Evolutionary conservation across 1,284 basidiomycete genomes (phyloP), one percentile per base, ranked within the genome.

Genomic region (Apiotrichum laibachii): DNA sequence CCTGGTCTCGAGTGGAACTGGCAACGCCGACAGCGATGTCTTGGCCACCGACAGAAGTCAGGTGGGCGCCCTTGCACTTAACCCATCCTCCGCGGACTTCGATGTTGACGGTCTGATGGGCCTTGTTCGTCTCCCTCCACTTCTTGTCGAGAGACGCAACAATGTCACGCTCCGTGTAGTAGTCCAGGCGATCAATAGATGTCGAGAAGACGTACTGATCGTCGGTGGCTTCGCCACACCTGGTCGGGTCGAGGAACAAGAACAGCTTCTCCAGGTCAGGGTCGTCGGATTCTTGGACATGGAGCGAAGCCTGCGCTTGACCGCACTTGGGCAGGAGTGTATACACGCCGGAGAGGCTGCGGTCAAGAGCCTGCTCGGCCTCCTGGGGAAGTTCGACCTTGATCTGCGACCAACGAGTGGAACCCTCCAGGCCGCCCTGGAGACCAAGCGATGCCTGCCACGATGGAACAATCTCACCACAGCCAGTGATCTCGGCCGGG

Each of bases 371-470:
- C 2, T 72, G 64, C 11, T 80, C 72, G 21, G 83, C 81, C 18
- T 82, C 81, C 9, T 76, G 69, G 0, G 85, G 81, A 1, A 89
- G 83, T 1, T 80, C 78, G 37, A 97, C 78, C 60, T 85, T 80
- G 43, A 96, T 64, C 58, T 83, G 79, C 0, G 88, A 85, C 77
- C 87, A 85, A 9, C 92, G 86, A 60, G 79, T 80, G 67, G 85
- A 85, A 54, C 86, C 85, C 53, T 82, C 85, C 76, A 85, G 86
- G 44, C 85, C 82, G 13, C 85, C 84, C 5, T 82, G 81, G 16
- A 97, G 80, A n/a, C 92, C 93, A 49, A 97, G 82, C 26, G 86
- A 84, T 33, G 86, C 84, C 66, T 91, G 86, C 92, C 92, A 97
- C 3, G 88, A 86, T 10, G 89, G 88, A 0, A 93, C 88, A 9